Evolutionary conservation across 176 grass and related monocot genomes (phyloP).

Genomic region (Triticum monococcum): DNA sequence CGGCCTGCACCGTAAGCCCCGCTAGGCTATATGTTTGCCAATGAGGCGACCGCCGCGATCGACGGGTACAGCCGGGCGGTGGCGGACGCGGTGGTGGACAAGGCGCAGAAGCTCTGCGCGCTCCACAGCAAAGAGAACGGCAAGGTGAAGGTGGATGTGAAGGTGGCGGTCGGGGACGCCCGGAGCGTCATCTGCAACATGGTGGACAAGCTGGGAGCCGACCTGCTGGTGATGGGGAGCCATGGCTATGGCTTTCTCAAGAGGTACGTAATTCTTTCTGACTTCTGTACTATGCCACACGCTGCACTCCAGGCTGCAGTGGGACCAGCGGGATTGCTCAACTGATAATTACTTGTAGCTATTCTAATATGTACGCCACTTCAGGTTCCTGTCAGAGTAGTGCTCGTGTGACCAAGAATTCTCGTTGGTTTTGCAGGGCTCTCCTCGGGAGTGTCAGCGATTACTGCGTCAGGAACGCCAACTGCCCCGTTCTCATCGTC

Average conservation of each 20-base stretch:
- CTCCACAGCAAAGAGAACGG: constrained; percentile 43
- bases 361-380: neutral
- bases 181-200: constrained; percentile 59
- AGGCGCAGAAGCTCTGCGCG: constrained; percentile 61
- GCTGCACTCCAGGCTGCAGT: neutral
- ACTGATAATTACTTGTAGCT: neutral
- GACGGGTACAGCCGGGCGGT: constrained; percentile 68
- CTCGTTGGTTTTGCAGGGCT: constrained; percentile 49
- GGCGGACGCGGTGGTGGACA: constrained; percentile 66
- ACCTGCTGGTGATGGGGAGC: constrained; percentile 66
- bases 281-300: neutral
- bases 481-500: constrained; percentile 65
- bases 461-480: constrained; percentile 63
- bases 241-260: constrained; percentile 76
- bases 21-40: constrained; percentile 60
- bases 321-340: neutral
- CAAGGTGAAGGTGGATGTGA: constrained; percentile 47
- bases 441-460: constrained; percentile 80
- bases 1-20: neutral
- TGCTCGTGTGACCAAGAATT: neutral
- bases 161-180: constrained; percentile 62
- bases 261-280: constrained; percentile 34
- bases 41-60: constrained; percentile 56
- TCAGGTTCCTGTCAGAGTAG: neutral
- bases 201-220: constrained; percentile 53